These are phyloP conservation scores for Pyrenochaeta sp. DNA, from an alignment of 2,329 filamentous ascomycete species.

Conservation along the genomic window DNA sequence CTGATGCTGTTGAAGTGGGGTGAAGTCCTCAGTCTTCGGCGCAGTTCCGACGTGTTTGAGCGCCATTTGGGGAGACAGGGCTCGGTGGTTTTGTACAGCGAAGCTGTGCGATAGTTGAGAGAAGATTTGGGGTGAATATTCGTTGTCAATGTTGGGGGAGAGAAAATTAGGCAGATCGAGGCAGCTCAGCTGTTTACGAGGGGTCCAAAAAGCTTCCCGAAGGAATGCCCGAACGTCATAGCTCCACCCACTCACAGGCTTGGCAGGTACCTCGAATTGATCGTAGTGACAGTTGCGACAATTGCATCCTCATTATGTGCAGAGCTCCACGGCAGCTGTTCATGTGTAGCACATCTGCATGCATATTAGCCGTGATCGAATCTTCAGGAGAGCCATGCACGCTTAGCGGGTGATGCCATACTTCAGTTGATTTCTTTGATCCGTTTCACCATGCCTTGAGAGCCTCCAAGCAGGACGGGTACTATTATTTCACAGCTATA, in stretches of 20 bases:
- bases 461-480: neutral
- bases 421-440: neutral
- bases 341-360: neutral
- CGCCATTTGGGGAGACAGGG: constrained; percentile 36
- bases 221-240: constrained; percentile 24
- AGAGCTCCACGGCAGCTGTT: neutral
- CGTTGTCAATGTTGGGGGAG: neutral
- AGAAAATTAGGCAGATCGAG: neutral
- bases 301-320: no score
- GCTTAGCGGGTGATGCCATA: neutral
- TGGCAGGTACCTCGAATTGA: constrained; percentile 17
- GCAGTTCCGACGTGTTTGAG: constrained; percentile 63
- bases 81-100: neutral
- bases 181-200: constrained; percentile 10
- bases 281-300: no score
- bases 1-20: constrained; percentile 72
- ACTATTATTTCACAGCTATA: neutral
- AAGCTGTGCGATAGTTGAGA: neutral
- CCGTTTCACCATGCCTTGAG: neutral
- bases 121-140: neutral
- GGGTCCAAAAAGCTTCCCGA: constrained; percentile 31
- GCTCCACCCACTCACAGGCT: constrained; percentile 21
- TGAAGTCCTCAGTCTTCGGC: constrained; percentile 68
- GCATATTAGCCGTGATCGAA: neutral
- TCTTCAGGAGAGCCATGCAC: neutral